Conservation (phyloP, 2,329 filamentous ascomycete genomes). For the Fusarium tuaranense region DNA sequence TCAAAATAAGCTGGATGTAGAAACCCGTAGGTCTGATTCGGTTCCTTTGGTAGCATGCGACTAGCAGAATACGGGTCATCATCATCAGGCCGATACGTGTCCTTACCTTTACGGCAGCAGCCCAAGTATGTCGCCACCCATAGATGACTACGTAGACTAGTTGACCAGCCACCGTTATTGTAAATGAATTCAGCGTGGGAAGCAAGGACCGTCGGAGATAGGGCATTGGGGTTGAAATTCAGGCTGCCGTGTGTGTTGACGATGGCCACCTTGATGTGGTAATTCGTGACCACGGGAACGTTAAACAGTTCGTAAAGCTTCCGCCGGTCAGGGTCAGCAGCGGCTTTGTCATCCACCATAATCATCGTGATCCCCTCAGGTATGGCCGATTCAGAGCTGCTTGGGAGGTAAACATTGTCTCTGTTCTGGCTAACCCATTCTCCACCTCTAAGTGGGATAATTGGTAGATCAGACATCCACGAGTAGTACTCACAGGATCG, state of each 20-base stretch:
- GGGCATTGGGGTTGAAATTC: not conserved
- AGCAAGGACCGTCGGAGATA: not conserved
- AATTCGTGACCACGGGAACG: not conserved
- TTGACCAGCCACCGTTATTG: not conserved
- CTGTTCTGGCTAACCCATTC: not conserved
- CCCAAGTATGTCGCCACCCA: slow-evolving; percentile 1
- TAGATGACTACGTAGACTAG: not conserved
- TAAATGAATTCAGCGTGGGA: slow-evolving; percentile 9
- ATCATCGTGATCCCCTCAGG: slow-evolving; percentile 1
- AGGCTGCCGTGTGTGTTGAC: not conserved
- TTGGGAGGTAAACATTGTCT: not conserved
- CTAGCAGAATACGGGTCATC: not conserved
- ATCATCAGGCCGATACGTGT: slow-evolving; percentile 11
- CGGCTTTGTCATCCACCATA: slow-evolving; percentile 1
- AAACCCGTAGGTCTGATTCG: not conserved
- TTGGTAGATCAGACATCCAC: not conserved
- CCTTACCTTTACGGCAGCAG: not conserved
- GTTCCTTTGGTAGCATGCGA: not conserved
- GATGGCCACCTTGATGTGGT: not conserved
- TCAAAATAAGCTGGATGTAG: not conserved
- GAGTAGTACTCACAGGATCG: not conserved
- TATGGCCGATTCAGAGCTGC: not conserved
- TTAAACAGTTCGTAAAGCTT: not conserved
- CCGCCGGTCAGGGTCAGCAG: not conserved
- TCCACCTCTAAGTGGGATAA: not conserved